phyloP scores from a whole-genome alignment of 352 stramenopile genomes.

The Globisporangium perplexum region DNA sequence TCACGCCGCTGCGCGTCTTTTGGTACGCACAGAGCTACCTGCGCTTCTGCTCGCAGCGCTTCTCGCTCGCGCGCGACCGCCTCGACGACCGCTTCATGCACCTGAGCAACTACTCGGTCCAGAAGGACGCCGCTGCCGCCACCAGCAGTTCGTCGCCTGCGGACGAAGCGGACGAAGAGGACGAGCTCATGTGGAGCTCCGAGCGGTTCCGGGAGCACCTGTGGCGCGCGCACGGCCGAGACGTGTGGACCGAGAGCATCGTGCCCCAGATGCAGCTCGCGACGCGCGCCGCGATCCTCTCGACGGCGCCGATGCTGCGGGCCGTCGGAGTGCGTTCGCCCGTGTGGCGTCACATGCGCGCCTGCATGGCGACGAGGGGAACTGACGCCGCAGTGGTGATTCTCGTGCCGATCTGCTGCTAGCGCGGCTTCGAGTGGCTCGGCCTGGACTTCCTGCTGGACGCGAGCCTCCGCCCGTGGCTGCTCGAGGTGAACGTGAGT shows the following conservation, averaged over 20 bases:
- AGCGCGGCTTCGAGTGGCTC: slow-evolving; percentile 84
- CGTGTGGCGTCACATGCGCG: too few relatives aligned
- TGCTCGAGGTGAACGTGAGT: slow-evolving; percentile 87
- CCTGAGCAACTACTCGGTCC: slow-evolving; percentile 83
- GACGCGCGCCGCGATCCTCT: slow-evolving; percentile 26
- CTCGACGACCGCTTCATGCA: slow-evolving; percentile 61
- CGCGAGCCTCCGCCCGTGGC: slow-evolving; percentile 42
- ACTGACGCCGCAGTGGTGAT: too few relatives aligned
- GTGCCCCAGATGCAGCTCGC: slow-evolving; percentile 57
- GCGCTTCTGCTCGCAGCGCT: slow-evolving; percentile 62
- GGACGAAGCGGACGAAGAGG: background rate
- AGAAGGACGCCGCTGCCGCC: too few relatives aligned
- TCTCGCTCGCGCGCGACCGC: slow-evolving; percentile 22
- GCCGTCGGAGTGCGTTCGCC: slow-evolving; percentile 39
- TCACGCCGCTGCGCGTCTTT: slow-evolving; percentile 46
- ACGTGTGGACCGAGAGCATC: slow-evolving; percentile 46
- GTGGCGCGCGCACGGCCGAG: slow-evolving; percentile 26
- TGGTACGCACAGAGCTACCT: slow-evolving; percentile 74
- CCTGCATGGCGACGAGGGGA: too few relatives aligned
- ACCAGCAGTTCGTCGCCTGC: too few relatives aligned
- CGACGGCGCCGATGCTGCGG: slow-evolving; percentile 36
- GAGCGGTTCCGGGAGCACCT: slow-evolving; percentile 30
- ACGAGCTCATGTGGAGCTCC: slow-evolving; percentile 60
- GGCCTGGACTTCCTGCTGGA: slow-evolving; percentile 83
- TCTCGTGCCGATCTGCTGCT: too few relatives aligned